Evolutionary conservation across 1,284 basidiomycete genomes (phyloP), one percentile per base, ranked within the genome.

Genomic region (Ceraceosorus guamensis): DNA sequence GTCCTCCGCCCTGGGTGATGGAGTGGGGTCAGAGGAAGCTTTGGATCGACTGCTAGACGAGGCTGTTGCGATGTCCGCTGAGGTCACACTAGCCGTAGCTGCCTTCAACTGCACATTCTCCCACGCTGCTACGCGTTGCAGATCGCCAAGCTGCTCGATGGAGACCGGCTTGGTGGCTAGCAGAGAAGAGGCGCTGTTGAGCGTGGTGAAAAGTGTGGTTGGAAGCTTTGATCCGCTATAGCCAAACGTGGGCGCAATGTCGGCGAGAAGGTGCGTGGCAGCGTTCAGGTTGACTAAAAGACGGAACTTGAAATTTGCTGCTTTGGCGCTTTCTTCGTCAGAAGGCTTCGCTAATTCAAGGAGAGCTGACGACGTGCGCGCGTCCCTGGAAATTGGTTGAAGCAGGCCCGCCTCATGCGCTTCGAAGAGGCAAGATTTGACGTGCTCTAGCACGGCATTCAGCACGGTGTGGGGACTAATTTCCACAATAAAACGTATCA

Each of bases 401-500:
- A 14, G 49, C 16, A 7, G 55, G 53, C 13, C 53, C 52, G 13
- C 46, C 41, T 14, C 48, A 31, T n/a, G 43, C 32, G 6, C 8
- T 52, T 85, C 83, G 16, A 81, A 80, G 48, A 97, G 79, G 4
- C 87, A 87, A 37, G 80, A 79, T 57, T 84, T 83, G 24, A 93
- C 85, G 14, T 89, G 81, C 50, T 82, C 80, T 10, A 89, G 80
- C 50, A 97, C 80, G 59, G 86, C 84, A 24, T 81, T 78, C 43
- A 95, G 79, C 2, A 91, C 87, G 61, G 88, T 85, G 59, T 81
- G 83, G 0, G 89, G 86, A 45, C 88, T 84, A 46, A 88, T 85
- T 73, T 97, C 92, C 6, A 87, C 85, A 82, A 97, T 86, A 6
- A 86, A 86, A 6, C 91, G 84, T 73, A 96, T 83, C 51, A 96